These are phyloP conservation scores for Phytophthora multivora DNA, from an alignment of 352 stramenopile species.

Conservation along the genomic window DNA sequence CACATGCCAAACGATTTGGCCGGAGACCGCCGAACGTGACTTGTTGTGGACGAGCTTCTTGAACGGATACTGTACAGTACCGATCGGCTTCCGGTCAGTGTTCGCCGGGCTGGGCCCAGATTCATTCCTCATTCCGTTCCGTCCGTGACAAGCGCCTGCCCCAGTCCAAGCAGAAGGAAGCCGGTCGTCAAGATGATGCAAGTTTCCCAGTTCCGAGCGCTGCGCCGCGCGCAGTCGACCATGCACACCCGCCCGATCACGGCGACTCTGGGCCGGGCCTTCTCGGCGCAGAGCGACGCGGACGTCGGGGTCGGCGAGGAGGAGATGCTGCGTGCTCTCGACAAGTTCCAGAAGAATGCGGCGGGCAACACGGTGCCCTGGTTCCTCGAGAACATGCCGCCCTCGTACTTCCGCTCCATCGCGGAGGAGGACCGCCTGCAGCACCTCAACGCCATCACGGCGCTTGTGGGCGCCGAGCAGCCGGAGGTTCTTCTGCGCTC, in stretches of 20 bases:
- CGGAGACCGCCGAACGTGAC: conserved; percentile 25
- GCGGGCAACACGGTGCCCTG: conserved; percentile 80
- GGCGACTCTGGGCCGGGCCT: conserved; percentile 46
- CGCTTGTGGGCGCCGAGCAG: conserved; percentile 74
- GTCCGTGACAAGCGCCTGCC: conserved; percentile 21
- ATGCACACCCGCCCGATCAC: conserved; percentile 31
- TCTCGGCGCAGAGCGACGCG: conserved; percentile 48
- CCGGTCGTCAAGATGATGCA: conserved; percentile 50
- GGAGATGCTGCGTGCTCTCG: conserved; percentile 59
- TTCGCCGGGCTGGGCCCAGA: too few species aligned
- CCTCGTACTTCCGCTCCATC: conserved; percentile 90
- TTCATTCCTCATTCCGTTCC: conserved; percentile 34
- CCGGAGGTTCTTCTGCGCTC: conserved; percentile 82
- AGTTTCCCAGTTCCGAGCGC: conserved; percentile 61
- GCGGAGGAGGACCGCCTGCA: conserved; percentile 82
- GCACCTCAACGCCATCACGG: conserved; percentile 89
- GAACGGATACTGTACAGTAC: too few species aligned
- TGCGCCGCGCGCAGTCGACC: conserved; percentile 44
- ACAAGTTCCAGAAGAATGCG: conserved; percentile 73
- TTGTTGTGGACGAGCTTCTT: neutral
- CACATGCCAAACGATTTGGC: conserved; percentile 23
- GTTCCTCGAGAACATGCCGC: conserved; percentile 91
- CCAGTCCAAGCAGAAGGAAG: conserved; percentile 22
- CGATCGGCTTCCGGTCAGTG: neutral
- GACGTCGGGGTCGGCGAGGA: conserved; percentile 36